phyloP scores from a whole-genome alignment of 805 yeast genomes.

The baker's yeast (Saccharomyces cerevisiae) region DNA sequence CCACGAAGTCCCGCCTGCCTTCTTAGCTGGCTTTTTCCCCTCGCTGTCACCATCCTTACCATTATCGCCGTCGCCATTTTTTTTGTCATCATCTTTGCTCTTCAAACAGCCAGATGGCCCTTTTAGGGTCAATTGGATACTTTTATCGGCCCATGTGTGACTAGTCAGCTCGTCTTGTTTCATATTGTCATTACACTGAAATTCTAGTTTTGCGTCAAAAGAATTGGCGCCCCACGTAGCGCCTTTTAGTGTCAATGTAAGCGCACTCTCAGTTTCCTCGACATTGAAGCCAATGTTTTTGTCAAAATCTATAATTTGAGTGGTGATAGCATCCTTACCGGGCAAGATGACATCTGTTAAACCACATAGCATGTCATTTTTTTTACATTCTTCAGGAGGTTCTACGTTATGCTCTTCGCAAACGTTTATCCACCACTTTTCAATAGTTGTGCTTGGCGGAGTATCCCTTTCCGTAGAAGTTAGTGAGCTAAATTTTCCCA shows the following conservation, averaged over 20 bases:
- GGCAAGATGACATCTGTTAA: conserved; percentile 47
- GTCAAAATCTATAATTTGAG: conserved; percentile 55
- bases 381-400: conserved; percentile 48
- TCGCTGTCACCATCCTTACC: conserved; percentile 19
- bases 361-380: conserved; percentile 74
- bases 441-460: conserved; percentile 67
- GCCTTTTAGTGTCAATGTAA: conserved; percentile 39
- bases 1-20: conserved; percentile 33
- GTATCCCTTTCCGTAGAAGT: conserved; percentile 46
- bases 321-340: conserved; percentile 36
- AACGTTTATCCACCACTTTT: conserved; percentile 63
- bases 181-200: conserved; percentile 39
- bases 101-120: conserved; percentile 41
- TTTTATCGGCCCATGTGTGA: conserved; percentile 19
- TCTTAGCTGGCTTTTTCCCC: conserved; percentile 26
- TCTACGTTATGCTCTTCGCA: conserved; percentile 41
- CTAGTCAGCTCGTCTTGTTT: conserved; percentile 25
- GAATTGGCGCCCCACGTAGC: conserved; percentile 63
- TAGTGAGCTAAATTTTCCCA: conserved; percentile 31
- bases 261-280: conserved; percentile 27
- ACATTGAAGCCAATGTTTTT: conserved; percentile 25
- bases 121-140: conserved; percentile 24
- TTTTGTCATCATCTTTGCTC: conserved; percentile 18
- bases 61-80: conserved; percentile 16
- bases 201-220: conserved; percentile 40